Evolutionary conservation across 1,284 basidiomycete genomes (phyloP), one percentile per base, ranked within the genome.

Genomic region (Phaffia rhodozyma): DNA sequence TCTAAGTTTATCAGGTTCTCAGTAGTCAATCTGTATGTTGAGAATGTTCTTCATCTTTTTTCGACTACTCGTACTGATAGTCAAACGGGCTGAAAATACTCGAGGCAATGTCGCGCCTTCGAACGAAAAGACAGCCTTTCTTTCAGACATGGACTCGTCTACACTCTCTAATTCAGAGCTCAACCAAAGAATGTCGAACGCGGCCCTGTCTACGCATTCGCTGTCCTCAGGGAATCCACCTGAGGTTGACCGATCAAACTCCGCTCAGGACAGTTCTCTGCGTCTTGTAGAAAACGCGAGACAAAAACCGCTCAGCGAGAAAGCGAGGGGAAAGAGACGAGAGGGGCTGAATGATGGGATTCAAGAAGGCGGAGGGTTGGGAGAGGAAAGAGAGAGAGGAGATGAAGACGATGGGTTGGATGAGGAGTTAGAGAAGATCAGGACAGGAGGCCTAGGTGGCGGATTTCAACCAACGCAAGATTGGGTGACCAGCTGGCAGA

Each of bases 391-490:
- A 30, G 3, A 55, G 53, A 30, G 30, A 13, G 58, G 57, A 27
- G 56, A 53, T 51, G 61, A 52, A 3, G 61, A 62, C 51, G 86
- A 88, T 63, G 78, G 78, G 55, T 79, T 68, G 73, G 77, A 75
- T 65, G 74, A 75, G 49, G 83, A 82, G 67, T 75, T 86, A 56
- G 85, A 88, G 68, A 79, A 81, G 58, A 75, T 84, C 32, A 83
- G 85, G 20, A 79, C 82, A 32, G 79, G 79, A 9, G 84, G 84
- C 7, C 81, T 91, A 25, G 89, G 89, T 25, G 91, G 89, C 72
- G 89, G 90, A 1, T 97, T 94, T 74, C 80, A 91, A 4, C 91
- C 92, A 7, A 93, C 90, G 1, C 89, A 94, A 72, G 89, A 90
- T 82, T 97, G 92, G 91, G 90, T 90, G 66, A 71, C 74, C 32